Base-by-base conservation (phyloP, 768 basidiomycete species). In the Phaeolepiota aurea region DNA sequence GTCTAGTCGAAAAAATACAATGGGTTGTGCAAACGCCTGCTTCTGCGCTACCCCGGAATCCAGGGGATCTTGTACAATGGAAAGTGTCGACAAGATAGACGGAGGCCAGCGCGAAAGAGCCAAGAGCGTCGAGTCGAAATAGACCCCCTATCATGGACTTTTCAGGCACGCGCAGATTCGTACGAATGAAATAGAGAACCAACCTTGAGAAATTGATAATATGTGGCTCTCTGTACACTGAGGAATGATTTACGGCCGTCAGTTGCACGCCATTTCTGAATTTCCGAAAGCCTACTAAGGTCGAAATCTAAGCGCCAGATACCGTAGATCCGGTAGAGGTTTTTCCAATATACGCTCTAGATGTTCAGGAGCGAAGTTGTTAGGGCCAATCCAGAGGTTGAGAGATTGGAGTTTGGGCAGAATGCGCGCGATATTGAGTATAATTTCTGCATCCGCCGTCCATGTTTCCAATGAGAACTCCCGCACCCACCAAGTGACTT, bases 121-220 rank as follows among this genome's bases (percentile, higher is more conserved):
- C 14, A 65, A 55, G 3, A 92, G 64, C 0, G 76, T 68, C 2
- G 77, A 79, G 54, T 94, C 89, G 49, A 89, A 93, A 57, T 92
- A 93, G 30, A 79, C 74, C 16, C 90, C 90, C 79, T 80, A 37
- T 3, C 13, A 20, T 32, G 25, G 20, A n/a, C 37, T 23, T 19
- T 33, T 36, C 42, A 20, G 40, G 44, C 13, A 40, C 20, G 20
- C 10, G n/a, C 5, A 32, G 30, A 10, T 22, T 14, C 30, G 13
- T 19, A 14, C 31, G 22, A 19, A 10, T 32, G 13, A 41, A 35
- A 23, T 5, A 23, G 20, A 34, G 15, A 19, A 28, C 52, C 38
- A 42, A 77, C 84, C 64, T 79, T 82, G 28, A 89, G 72, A 56
- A 93, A 92, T 45, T 85, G 85, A 48, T 80, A 79, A 55, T 92